Evolutionary conservation across 2,329 filamentous ascomycete genomes (phyloP).

Genomic region (Ophiostoma populinum): DNA sequence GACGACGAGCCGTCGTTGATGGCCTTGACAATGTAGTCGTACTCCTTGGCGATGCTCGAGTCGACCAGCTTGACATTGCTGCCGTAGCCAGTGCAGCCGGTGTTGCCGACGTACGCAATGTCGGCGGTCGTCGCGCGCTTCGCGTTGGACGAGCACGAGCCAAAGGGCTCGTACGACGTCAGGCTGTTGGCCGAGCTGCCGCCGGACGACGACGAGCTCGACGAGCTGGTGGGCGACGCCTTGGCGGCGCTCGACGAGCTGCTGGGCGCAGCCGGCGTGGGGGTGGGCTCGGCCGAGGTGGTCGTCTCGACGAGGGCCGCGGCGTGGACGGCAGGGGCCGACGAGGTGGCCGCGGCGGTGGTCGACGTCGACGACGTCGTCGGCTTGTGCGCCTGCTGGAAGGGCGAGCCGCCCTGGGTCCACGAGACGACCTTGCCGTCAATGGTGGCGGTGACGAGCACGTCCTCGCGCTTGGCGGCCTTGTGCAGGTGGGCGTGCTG

Average conservation of each 20-base stretch:
- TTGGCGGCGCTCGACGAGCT: constrained; percentile 10
- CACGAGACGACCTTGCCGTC: constrained; percentile 15
- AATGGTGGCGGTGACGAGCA: constrained; percentile 13
- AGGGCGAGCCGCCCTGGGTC: constrained; percentile 14
- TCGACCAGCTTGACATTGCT: constrained; percentile 33
- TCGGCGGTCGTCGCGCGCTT: constrained; percentile 30
- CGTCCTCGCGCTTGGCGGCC: constrained; percentile 12
- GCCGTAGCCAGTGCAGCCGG: constrained; percentile 25
- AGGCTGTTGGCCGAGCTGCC: constrained; percentile 18
- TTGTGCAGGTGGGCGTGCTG: constrained; percentile 19
- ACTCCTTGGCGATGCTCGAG: constrained; percentile 20
- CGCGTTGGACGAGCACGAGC: constrained; percentile 17
- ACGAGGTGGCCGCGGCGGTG: constrained; percentile 12
- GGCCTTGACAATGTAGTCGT: constrained; percentile 28
- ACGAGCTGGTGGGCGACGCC: background rate
- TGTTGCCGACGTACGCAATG: constrained; percentile 31
- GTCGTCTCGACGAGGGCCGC: constrained; percentile 2
- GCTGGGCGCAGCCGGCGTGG: constrained; percentile 3
- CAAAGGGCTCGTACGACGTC: constrained; percentile 17
- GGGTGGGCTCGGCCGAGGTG: background rate
- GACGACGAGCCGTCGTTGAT: constrained; percentile 16
- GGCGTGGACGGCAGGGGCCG: constrained; percentile 46
- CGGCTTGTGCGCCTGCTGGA: constrained; percentile 15
- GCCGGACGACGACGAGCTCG: background rate
- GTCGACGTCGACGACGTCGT: constrained; percentile 9